Conservation (phyloP, 331 rosid species). For the Prunus yedoensis region DNA sequence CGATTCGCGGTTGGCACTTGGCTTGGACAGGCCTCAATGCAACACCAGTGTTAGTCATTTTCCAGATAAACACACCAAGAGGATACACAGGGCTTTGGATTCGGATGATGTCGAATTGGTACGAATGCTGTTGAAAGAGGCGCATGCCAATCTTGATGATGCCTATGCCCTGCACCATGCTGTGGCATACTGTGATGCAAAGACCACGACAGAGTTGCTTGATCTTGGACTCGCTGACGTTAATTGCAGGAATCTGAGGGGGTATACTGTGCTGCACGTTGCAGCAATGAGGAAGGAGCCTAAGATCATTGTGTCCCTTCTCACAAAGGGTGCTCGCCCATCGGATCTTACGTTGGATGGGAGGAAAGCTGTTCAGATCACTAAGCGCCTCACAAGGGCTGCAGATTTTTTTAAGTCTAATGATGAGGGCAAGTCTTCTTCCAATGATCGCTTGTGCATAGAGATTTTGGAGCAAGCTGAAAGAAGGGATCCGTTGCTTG, state of each 20-base stretch:
- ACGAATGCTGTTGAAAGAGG: constrained; percentile 60
- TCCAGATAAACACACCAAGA: constrained; percentile 55
- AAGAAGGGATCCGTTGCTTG: constrained; percentile 59
- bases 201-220: constrained; percentile 54
- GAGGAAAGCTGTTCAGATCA: constrained; percentile 64
- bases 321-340: constrained; percentile 65
- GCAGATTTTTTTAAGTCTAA: constrained; percentile 36
- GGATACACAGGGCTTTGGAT: constrained; percentile 65
- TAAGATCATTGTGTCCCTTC: constrained; percentile 58
- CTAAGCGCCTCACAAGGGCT: constrained; percentile 47
- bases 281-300: constrained; percentile 61
- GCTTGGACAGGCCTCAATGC: constrained; percentile 24
- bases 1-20: constrained; percentile 34
- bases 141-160: constrained; percentile 55
- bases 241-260: constrained; percentile 50
- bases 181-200: constrained; percentile 61
- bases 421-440: constrained; percentile 46
- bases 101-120: constrained; percentile 65
- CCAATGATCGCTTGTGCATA: constrained; percentile 47
- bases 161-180: constrained; percentile 65
- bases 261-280: constrained; percentile 54
- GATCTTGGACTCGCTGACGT: constrained; percentile 64
- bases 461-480: constrained; percentile 80
- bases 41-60: not conserved
- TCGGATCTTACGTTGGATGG: constrained; percentile 65